Evolutionary conservation across 371 early-diverging fungal species (phyloP), one percentile per base, ranked within the genome.

Genomic region (Mortierella sp.): DNA sequence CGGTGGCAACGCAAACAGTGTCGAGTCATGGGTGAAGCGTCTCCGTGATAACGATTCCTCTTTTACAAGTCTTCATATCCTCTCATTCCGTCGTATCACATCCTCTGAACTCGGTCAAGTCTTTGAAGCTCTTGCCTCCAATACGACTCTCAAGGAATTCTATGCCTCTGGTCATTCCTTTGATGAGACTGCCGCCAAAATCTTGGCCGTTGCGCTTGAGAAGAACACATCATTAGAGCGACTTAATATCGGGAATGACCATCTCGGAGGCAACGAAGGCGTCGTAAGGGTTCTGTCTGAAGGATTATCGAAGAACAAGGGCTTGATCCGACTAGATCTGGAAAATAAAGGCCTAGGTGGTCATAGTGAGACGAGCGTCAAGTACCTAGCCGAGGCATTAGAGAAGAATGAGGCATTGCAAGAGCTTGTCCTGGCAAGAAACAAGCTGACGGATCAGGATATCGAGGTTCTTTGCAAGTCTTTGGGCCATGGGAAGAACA

Each of bases 101-200:
- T 65, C 85, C 31, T 53, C 76, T 5, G 88, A 90, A 64, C 77
- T 90, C 28, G 82, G 74, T 22, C 76, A 77, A 28, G 70, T 90
- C 66, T 90, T 90, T 72, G 69, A 71, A 0, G 88, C 90, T 0
- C 66, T 90, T 6, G 74, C 83, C 0, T 42, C 61, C 34, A 90
- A 90, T 72, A 83, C 86, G 7, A 83, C 83, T 0, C 75, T 90
- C 29, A 76, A 82, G 51, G 86, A 88, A 42, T 68, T 90, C 4
- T 90, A 89, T 54, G 86, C 88, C 53, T 90, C 90, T 0, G 90
- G 90, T 5, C 90, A 89, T 63, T 72, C 75, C 3, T 71, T 90
- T 3, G 87, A 87, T 62, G 67, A 68, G 2, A 51, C 64, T 7
- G 74, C 86, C n/a, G 81, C 84, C 26, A 84, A 84, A 34, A 75